phyloP scores from a whole-genome alignment of 768 basidiomycete species.

The Dioszegia hungarica region DNA sequence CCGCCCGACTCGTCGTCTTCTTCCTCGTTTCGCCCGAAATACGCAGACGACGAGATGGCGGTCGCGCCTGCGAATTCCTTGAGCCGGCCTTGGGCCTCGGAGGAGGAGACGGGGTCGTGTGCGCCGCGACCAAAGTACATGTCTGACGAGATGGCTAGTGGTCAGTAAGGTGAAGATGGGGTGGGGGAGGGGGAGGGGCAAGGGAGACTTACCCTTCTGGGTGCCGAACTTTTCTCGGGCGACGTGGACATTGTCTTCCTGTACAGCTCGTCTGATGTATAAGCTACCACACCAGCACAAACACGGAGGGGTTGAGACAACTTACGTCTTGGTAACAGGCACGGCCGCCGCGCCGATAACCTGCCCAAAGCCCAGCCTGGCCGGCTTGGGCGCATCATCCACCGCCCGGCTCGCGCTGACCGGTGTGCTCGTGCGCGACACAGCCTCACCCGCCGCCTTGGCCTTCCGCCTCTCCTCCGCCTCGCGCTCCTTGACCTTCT shows the following conservation, averaged over 20 bases:
- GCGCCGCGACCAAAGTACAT: conserved; percentile 90
- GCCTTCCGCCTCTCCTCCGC: conserved; percentile 47
- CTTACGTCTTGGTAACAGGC: conserved; percentile 50
- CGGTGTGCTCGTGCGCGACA: conserved; percentile 35
- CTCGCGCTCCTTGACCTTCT: conserved; percentile 56
- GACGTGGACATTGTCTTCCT: conserved; percentile 35
- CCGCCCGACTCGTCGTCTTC: conserved; percentile 57
- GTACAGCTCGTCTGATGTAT: conserved; percentile 24
- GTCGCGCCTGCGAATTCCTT: conserved; percentile 84
- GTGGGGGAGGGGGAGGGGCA: not conserved
- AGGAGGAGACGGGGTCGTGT: conserved; percentile 67
- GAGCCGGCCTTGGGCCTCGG: conserved; percentile 76
- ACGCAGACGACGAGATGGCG: conserved; percentile 89
- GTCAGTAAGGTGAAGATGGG: not conserved
- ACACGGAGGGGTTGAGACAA: not conserved
- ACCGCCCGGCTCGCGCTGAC: conserved; percentile 23
- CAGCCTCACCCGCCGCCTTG: conserved; percentile 41
- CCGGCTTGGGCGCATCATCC: conserved; percentile 36
- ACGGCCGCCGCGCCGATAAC: conserved; percentile 32
- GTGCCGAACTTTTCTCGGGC: conserved; percentile 85
- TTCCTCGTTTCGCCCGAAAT: conserved; percentile 84
- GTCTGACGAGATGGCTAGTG: conserved; percentile 81
- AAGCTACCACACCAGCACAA: conserved; percentile 1
- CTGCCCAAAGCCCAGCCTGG: conserved; percentile 44
- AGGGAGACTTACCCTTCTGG: conserved; percentile 60